Evolutionary conservation across 805 yeast species (phyloP).

Genomic region (Cyberlindnera nakhonratchasimensis): DNA sequence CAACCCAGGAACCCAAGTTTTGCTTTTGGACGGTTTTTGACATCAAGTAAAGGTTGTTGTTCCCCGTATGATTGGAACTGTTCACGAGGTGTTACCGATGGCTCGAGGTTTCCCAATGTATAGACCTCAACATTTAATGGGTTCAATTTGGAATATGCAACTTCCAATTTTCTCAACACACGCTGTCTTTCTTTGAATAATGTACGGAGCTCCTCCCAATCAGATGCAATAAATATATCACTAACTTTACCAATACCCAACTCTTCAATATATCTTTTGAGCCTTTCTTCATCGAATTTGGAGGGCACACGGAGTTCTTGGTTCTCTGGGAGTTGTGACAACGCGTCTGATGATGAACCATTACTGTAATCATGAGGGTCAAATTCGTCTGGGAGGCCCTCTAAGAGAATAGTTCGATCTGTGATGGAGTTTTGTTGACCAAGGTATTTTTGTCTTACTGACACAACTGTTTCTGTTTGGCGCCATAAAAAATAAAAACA

Average conservation of each 20-base stretch:
- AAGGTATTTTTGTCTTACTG: slow-evolving; percentile 73
- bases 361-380: slow-evolving; percentile 37
- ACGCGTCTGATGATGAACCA: slow-evolving; percentile 13
- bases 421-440: slow-evolving; percentile 88
- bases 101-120: slow-evolving; percentile 26
- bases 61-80: slow-evolving; percentile 5
- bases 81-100: slow-evolving; percentile 24
- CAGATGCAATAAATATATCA: slow-evolving; percentile 72
- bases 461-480: slow-evolving; percentile 71
- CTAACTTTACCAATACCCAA: slow-evolving; percentile 80
- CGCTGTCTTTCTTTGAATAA: slow-evolving; percentile 56
- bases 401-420: slow-evolving; percentile 81
- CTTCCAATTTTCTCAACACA: slow-evolving; percentile 60
- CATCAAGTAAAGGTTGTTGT: slow-evolving; percentile 1
- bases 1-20: slow-evolving; percentile 56
- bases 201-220: slow-evolving; percentile 71
- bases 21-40: slow-evolving; percentile 27
- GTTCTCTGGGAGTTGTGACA: slow-evolving; percentile 3
- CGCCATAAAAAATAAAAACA: slow-evolving; percentile 59
- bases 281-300: slow-evolving; percentile 49
- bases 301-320: not conserved
- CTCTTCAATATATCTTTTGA: slow-evolving; percentile 72
- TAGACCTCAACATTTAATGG: slow-evolving; percentile 25
- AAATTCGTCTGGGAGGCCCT: slow-evolving; percentile 83
- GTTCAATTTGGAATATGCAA: slow-evolving; percentile 31